phyloP scores from a whole-genome alignment of 2,329 filamentous ascomycete species.

The Dactylonectria estremocensis region DNA sequence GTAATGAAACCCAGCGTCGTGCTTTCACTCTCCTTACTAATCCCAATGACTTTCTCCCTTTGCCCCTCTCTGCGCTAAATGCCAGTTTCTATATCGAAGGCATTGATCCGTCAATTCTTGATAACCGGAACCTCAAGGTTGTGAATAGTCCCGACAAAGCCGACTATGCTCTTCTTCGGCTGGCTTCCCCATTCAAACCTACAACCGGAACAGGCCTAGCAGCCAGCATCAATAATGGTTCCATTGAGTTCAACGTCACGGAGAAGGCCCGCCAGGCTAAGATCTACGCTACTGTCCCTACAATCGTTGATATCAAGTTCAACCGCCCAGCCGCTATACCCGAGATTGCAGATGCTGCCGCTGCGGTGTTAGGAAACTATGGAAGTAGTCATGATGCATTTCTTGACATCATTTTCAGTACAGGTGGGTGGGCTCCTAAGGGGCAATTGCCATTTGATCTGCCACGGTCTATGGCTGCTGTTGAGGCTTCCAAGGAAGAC shows the following conservation, averaged over 20 bases:
- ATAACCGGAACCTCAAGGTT: constrained; percentile 45
- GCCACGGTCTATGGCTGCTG: constrained; percentile 58
- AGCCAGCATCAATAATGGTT: constrained; percentile 54
- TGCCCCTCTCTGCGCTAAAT: constrained; percentile 15
- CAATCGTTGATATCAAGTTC: constrained; percentile 60
- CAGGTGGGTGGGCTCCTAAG: constrained; percentile 39
- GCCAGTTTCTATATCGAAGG: constrained; percentile 42
- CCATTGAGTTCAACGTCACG: constrained; percentile 54
- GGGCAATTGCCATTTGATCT: constrained; percentile 48
- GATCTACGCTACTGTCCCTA: constrained; percentile 57
- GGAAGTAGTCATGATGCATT: constrained; percentile 57
- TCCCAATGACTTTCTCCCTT: constrained; percentile 37
- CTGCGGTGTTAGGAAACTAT: constrained; percentile 58
- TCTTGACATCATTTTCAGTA: constrained; percentile 59
- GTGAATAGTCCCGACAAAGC: constrained; percentile 56
- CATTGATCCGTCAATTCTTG: constrained; percentile 32
- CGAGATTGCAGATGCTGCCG: constrained; percentile 56
- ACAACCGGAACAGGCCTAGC: constrained; percentile 51
- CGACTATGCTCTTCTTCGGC: constrained; percentile 57
- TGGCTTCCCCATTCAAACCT: constrained; percentile 56
- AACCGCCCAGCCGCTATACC: constrained; percentile 60
- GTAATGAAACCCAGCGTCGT: constrained; percentile 45
- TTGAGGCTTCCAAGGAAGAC: constrained; percentile 48
- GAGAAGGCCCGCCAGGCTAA: constrained; percentile 44
- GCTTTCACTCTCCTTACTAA: constrained; percentile 49